Evolutionary conservation across 2,329 filamentous ascomycete species (phyloP), one percentile per base, ranked within the genome.

Genomic region (Fusarium guadeloupense): DNA sequence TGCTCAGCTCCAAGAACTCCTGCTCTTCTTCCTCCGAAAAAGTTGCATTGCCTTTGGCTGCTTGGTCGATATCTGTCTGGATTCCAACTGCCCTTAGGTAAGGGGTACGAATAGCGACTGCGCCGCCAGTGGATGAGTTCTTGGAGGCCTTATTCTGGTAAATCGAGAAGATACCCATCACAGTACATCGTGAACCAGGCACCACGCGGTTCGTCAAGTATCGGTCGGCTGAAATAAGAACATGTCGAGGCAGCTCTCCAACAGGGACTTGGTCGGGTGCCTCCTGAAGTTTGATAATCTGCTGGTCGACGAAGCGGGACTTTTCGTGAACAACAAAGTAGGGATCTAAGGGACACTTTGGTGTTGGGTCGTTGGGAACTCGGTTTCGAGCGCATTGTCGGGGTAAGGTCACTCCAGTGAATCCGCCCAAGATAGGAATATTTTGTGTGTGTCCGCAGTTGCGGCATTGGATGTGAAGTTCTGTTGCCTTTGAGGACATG

Each of bases 111-210:
- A 99, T 97, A 9, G 95, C 95, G 4, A 98, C 93, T 2, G 95
- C 95, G 3, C 89, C 89, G 46, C 88, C 89, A 3, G 84, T 86
- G 16, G 83, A 85, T 5, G 86, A 87, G 68, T 89, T 90, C 76
- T 93, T 96, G 35, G 86, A 89, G 34, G 89, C 90, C 76, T 98
- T 98, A 68, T 89, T 90, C 75, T 97, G 92, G 76, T 97, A 99
- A 71, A 98, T 98, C 25, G 94, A 97, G 80, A 97, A 99, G 28
- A 99, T 92, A 17, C 95, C 95, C 86, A 95, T 98, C 16, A 99
- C 85, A 4, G 93, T 96, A 75, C 95, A 99, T 74, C 94, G 85
- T 44, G 94, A 96, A 25, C 95, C 95, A 6, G 95, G 95, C 4
- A 99, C 93, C 4, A 99, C 95, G 45, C 93, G 87, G 74, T 99